Percentiles rank a stretch among this genome's conserved stretches.
Conservation (phyloP, 768 basidiomycete species). For the Tylopilus sp. region DNA sequence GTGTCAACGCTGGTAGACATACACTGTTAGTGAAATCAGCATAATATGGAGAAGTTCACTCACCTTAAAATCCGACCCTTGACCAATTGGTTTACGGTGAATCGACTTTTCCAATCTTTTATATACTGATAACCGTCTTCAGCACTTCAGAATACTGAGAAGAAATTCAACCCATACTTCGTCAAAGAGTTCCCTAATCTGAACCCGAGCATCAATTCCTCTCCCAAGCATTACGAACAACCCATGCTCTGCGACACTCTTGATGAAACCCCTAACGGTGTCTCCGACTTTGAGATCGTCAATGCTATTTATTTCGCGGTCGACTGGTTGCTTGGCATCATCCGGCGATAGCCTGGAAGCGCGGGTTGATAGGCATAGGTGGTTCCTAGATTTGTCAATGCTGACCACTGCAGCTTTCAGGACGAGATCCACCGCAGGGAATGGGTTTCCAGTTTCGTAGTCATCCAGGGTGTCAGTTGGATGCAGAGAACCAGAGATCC, state of each 20-base stretch:
- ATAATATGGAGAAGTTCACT: conserved; percentile 9
- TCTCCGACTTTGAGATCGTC: conserved; percentile 68
- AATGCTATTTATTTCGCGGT: conserved; percentile 64
- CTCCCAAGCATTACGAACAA: conserved; percentile 85
- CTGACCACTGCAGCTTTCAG: conserved; percentile 69
- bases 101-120: conserved; percentile 91
- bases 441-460: conserved; percentile 54
- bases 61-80: conserved; percentile 82
- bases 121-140: conserved; percentile 57
- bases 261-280: conserved; percentile 84
- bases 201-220: conserved; percentile 84
- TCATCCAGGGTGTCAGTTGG: conserved; percentile 82
- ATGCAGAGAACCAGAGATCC: conserved; percentile 73
- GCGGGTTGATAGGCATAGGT: conserved; percentile 78
- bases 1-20: conserved; percentile 70
- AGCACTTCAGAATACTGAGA: background rate
- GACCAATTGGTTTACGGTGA: conserved; percentile 77
- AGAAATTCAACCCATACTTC: conserved; percentile 42
- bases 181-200: conserved; percentile 91
- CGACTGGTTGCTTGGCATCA: conserved; percentile 47
- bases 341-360: conserved; percentile 62
- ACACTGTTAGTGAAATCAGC: conserved; percentile 5
- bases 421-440: conserved; percentile 61
- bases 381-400: conserved; percentile 62
- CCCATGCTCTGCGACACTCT: conserved; percentile 82